phyloP scores from a whole-genome alignment of 2,329 filamentous ascomycete species.

The Aspergillus sp. region DNA sequence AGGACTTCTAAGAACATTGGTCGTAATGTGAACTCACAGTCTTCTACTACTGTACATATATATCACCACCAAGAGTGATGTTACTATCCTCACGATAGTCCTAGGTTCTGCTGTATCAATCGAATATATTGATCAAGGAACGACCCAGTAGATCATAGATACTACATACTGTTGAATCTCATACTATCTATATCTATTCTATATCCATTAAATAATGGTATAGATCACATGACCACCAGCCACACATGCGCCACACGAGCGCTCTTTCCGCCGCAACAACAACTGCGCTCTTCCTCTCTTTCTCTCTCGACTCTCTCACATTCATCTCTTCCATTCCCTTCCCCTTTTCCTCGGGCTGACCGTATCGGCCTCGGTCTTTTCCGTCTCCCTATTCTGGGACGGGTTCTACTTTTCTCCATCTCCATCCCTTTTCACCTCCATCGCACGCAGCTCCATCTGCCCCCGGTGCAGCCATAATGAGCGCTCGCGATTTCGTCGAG shows the following conservation, averaged over 20 bases:
- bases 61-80: too few species aligned
- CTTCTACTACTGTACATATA: too few species aligned
- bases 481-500: constrained; percentile 68
- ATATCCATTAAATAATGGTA: too few species aligned
- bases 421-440: constrained; percentile 3
- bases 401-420: background rate
- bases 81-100: too few species aligned
- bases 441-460: background rate
- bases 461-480: constrained; percentile 48
- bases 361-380: too few species aligned
- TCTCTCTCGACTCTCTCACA: background rate
- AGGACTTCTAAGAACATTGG: too few species aligned
- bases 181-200: too few species aligned
- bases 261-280: background rate
- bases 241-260: constrained; percentile 1
- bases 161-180: too few species aligned
- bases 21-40: too few species aligned
- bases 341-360: background rate
- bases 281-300: background rate
- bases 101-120: too few species aligned
- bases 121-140: too few species aligned
- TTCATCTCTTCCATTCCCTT: background rate
- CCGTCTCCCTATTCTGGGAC: background rate
- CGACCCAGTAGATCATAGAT: too few species aligned
- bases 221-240: background rate